Conservation (phyloP, 2,329 filamentous ascomycete species). For the Beauveria rudraprayagi region DNA sequence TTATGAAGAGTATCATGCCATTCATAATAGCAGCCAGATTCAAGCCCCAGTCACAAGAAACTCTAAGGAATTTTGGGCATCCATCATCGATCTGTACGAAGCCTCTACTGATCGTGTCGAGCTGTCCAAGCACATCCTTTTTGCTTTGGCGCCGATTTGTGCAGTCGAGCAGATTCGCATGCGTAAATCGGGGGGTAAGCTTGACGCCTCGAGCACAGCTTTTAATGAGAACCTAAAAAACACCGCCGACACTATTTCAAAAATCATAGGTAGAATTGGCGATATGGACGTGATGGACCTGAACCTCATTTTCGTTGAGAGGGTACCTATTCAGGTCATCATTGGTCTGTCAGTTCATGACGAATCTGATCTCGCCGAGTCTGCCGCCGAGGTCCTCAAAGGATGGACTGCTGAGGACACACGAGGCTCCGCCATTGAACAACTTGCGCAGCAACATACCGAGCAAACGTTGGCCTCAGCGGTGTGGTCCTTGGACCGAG, state of each 20-base stretch:
- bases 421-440: constrained; percentile 32
- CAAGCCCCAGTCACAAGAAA: constrained; percentile 61
- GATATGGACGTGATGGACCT: constrained; percentile 67
- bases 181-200: constrained; percentile 36
- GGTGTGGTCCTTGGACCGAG: constrained; percentile 31
- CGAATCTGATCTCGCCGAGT: constrained; percentile 69
- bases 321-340: constrained; percentile 62
- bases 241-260: constrained; percentile 53
- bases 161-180: constrained; percentile 67
- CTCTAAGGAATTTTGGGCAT: constrained; percentile 41
- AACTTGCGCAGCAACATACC: constrained; percentile 32
- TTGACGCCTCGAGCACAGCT: constrained; percentile 38
- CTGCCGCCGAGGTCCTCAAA: constrained; percentile 75
- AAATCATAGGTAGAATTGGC: constrained; percentile 69
- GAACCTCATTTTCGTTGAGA: constrained; percentile 58
- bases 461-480: constrained; percentile 36
- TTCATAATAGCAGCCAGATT: constrained; percentile 52
- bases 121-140: constrained; percentile 66
- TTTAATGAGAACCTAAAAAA: constrained; percentile 68
- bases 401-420: constrained; percentile 61
- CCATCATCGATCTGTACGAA: constrained; percentile 63
- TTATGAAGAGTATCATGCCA: constrained; percentile 42
- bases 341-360: constrained; percentile 76
- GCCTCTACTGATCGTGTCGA: constrained; percentile 61
- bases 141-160: constrained; percentile 62